These are phyloP conservation scores for Alternaria viburni DNA, from an alignment of 2,329 filamentous ascomycete species.

Conservation along the genomic window DNA sequence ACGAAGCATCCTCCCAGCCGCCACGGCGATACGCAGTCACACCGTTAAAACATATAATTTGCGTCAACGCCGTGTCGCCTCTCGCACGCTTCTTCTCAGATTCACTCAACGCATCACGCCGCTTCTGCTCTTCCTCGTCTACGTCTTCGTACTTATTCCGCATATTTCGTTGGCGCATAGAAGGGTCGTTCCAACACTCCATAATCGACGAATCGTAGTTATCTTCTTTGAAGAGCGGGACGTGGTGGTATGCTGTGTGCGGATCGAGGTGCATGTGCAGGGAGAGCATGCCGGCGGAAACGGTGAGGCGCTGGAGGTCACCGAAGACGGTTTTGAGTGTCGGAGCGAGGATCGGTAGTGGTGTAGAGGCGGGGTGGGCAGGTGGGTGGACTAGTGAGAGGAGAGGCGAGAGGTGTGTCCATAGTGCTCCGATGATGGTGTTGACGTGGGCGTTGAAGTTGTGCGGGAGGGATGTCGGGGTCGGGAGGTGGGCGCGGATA, in stretches of 20 bases:
- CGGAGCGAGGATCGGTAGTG: background rate
- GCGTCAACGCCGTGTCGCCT: constrained; percentile 22
- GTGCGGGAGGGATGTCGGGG: constrained; percentile 13
- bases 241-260: constrained; percentile 37
- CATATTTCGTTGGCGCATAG: constrained; percentile 17
- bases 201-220: constrained; percentile 16
- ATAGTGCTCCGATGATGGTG: constrained; percentile 22
- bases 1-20: constrained; percentile 30
- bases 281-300: constrained; percentile 27
- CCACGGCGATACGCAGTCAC: constrained; percentile 32
- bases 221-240: constrained; percentile 36
- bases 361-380: background rate
- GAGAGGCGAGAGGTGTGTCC: constrained; percentile 31
- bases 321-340: background rate
- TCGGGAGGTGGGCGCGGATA: constrained; percentile 10
- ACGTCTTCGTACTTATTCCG: background rate
- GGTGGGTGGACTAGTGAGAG: constrained; percentile 5
- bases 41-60: constrained; percentile 31
- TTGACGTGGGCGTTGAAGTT: constrained; percentile 33
- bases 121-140: background rate
- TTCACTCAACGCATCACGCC: background rate
- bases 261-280: constrained; percentile 34
- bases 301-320: constrained; percentile 17
- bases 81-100: constrained; percentile 16
- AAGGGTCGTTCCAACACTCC: constrained; percentile 26